These are phyloP conservation scores for Erythrobasidium yunnanense DNA, from an alignment of 768 basidiomycete genomes.

Conservation along the genomic window DNA sequence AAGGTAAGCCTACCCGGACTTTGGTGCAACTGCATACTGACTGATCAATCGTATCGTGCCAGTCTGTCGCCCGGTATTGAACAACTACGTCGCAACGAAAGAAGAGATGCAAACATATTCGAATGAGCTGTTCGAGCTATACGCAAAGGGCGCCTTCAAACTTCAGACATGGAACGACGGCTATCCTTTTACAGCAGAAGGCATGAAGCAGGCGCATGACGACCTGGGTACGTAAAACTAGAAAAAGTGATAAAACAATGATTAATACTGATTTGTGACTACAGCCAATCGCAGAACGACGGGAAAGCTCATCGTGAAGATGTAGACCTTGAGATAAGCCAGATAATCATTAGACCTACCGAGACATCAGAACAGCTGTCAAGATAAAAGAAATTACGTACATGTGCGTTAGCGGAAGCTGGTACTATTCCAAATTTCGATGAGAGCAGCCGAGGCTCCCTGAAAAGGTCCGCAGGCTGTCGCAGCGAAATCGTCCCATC, in stretches of 20 bases:
- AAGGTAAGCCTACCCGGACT: slow-evolving; percentile 38
- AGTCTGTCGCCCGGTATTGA: slow-evolving; percentile 48
- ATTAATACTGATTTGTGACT: neutral
- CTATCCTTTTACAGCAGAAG: slow-evolving; percentile 74
- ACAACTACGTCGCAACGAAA: slow-evolving; percentile 60
- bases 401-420: too few species aligned
- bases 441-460: neutral
- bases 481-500: too few species aligned
- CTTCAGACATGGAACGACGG: slow-evolving; percentile 51
- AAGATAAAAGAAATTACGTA: too few species aligned
- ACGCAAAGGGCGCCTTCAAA: slow-evolving; percentile 55
- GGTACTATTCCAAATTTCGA: neutral
- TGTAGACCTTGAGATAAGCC: neutral
- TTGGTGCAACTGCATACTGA: slow-evolving; percentile 48
- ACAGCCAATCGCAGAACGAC: slow-evolving; percentile 57
- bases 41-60: neutral
- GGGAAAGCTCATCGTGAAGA: slow-evolving; percentile 70
- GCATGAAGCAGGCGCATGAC: slow-evolving; percentile 60
- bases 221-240: slow-evolving; percentile 51
- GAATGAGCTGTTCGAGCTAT: slow-evolving; percentile 53
- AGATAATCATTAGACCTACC: too few species aligned
- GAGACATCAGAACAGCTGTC: too few species aligned
- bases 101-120: slow-evolving; percentile 63
- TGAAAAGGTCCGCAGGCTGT: too few species aligned
- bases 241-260: too few species aligned